Percentiles rank a stretch among this genome's conserved stretches.
These are phyloP conservation scores for Rhynchosporium graminicola DNA, from an alignment of 2,329 filamentous ascomycete species.

Conservation along the genomic window DNA sequence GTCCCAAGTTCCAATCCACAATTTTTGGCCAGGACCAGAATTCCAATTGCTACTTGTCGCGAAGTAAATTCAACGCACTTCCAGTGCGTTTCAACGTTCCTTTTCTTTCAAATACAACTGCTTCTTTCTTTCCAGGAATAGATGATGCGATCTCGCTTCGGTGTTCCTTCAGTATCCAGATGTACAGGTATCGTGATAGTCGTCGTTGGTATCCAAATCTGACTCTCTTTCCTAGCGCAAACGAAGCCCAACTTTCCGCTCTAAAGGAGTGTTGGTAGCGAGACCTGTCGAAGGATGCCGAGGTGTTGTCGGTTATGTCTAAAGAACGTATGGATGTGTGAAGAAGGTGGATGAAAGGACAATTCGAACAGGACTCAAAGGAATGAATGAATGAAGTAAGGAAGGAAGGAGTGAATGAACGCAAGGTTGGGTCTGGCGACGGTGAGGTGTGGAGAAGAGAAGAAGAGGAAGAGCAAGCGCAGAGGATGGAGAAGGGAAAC, in stretches of 20 bases:
- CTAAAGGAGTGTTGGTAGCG: neutral
- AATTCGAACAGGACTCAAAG: conserved; percentile 8
- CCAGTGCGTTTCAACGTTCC: conserved; percentile 1
- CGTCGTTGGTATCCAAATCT: neutral
- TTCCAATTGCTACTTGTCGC: neutral
- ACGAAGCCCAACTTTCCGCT: neutral
- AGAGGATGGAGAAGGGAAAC: conserved; percentile 31
- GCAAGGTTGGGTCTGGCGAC: conserved; percentile 9
- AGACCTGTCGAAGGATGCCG: neutral
- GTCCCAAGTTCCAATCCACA: neutral
- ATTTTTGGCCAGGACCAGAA: conserved; percentile 7
- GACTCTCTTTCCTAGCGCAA: neutral
- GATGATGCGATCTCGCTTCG: neutral
- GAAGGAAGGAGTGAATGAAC: conserved; percentile 5
- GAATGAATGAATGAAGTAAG: neutral
- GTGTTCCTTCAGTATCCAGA: neutral
- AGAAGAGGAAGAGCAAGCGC: conserved; percentile 69
- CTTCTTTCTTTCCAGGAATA: neutral
- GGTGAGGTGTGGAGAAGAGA: conserved; percentile 68
- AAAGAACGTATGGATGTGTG: conserved; percentile 3
- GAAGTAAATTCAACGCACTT: neutral
- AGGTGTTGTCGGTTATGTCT: conserved; percentile 3
- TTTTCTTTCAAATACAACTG: neutral
- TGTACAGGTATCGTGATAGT: neutral
- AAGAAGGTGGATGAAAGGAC: conserved; percentile 9